Evolutionary conservation across 768 basidiomycete species (phyloP).

Genomic region (Boletellus ananiceps): DNA sequence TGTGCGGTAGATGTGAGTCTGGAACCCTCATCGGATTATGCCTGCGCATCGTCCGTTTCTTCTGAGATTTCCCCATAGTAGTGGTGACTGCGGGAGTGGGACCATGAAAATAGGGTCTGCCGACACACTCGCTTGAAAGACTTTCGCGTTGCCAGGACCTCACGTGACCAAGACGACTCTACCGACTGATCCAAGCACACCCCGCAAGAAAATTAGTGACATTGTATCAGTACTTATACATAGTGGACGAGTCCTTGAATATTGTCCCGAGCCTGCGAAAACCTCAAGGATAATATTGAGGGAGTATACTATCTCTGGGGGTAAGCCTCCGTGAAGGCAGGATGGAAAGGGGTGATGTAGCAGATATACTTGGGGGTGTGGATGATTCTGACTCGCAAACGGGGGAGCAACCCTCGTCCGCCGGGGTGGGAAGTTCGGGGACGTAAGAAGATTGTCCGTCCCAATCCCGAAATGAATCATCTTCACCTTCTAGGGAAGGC

Average conservation of each 20-base stretch:
- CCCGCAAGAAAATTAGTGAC: conserved; percentile 19
- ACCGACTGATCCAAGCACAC: no score
- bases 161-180: neutral
- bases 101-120: neutral
- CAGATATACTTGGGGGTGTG: neutral
- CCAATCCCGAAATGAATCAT: conserved; percentile 23
- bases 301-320: conserved; percentile 19
- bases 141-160: neutral
- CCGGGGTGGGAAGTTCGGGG: neutral
- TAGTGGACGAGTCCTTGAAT: conserved; percentile 6
- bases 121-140: neutral
- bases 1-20: conserved; percentile 84
- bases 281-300: conserved; percentile 28
- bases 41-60: conserved; percentile 76
- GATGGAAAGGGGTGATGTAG: conserved; percentile 1
- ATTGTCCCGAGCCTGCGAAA: conserved; percentile 1
- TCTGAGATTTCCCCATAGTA: conserved; percentile 89
- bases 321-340: conserved; percentile 3
- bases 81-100: neutral
- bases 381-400: neutral
- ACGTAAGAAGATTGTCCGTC: conserved; percentile 6
- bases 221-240: conserved; percentile 18
- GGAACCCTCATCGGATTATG: conserved; percentile 95
- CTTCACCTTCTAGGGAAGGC: conserved; percentile 30
- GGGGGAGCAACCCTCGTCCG: conserved; percentile 1